Evolutionary conservation across 2,329 filamentous ascomycete genomes (phyloP), one percentile per base, ranked within the genome.

Genomic region (Podosphaera fusca): DNA sequence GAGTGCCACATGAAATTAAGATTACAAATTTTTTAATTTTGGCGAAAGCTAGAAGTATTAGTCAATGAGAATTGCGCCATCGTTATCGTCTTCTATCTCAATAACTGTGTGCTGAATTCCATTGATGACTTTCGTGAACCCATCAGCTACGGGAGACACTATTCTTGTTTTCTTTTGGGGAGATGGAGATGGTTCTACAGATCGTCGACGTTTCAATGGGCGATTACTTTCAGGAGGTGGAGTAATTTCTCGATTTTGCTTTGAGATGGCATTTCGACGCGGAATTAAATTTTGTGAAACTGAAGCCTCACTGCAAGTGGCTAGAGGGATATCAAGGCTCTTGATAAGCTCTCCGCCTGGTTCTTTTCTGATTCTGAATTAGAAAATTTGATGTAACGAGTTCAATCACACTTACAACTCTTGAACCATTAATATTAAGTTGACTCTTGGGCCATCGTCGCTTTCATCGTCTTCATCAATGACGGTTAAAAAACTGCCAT

Each of bases 381-480:
- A 57, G 46, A 49, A 57, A 21, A 60, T 56, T 9, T 12, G 14
- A 38, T 33, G 56, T 12, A 49, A 42, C 9, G n/a, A 31, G 7
- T 21, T 30, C 12, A 47, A 38, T 29, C 34, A 12, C n/a, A 70
- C 76, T 56, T 73, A 82, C 78, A 75, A 72, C 67, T 81, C 75
- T 63, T 81, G 75, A 56, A 87, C 74, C 61, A 79, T 77, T 12
- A 95, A 73, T 55, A 90, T 76, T 1, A 96, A 75, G 61, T 95
- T 90, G 57, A 95, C 83, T 59, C 85, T 82, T 0, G 84, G 76
- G 2, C 29, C 36, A 5, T 57, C 49, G 8, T 30, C 3, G 53
- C 79, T 74, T 0, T 83, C 75, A 47, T 87, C 83, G 56, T 89
- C 84, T 52, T 87, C 84, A 58, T 85, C 92, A n/a, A 84, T 81